Conservation (phyloP, 2,329 filamentous ascomycete genomes). For the Sclerotiophoma versabilis region DNA sequence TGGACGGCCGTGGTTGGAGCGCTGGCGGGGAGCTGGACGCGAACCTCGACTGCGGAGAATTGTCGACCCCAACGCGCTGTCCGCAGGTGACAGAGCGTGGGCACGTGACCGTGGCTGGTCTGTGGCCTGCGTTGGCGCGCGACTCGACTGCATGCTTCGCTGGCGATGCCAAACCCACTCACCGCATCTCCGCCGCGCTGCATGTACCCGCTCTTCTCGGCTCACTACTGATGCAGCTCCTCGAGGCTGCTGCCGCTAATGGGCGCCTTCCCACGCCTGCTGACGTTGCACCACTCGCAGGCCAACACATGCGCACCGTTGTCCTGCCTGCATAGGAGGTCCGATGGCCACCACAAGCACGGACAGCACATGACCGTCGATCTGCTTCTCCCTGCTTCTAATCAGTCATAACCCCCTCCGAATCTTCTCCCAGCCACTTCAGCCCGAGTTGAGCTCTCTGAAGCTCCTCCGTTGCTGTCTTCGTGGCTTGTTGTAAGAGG, state of each 20-base stretch:
- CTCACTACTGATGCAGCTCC: conserved; percentile 20
- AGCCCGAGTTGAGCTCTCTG: conserved; percentile 8
- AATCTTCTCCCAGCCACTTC: conserved; percentile 22
- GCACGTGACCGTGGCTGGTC: no score
- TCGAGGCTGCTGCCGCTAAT: conserved; percentile 35
- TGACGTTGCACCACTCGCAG: conserved; percentile 42
- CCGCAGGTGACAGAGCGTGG: neutral
- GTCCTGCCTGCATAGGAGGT: conserved; percentile 34
- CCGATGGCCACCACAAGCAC: conserved; percentile 31
- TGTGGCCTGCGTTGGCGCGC: neutral
- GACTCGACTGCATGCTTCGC: conserved; percentile 8
- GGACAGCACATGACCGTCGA: conserved; percentile 32
- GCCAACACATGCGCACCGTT: conserved; percentile 42
- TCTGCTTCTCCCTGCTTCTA: conserved; percentile 19
- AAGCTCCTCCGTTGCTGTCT: conserved; percentile 19
- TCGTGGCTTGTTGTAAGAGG: conserved; percentile 26
- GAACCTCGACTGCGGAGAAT: conserved; percentile 10
- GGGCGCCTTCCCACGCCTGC: conserved; percentile 11
- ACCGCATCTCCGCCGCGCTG: conserved; percentile 11
- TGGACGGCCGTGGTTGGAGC: conserved; percentile 24
- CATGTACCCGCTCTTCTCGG: conserved; percentile 19
- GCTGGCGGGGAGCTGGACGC: conserved; percentile 14
- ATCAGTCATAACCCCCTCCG: conserved; percentile 17
- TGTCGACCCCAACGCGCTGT: neutral
- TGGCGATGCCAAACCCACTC: conserved; percentile 14